These are phyloP conservation scores for Syzygium jambos DNA, from an alignment of 345 rosid genomes.

Conservation along the genomic window DNA sequence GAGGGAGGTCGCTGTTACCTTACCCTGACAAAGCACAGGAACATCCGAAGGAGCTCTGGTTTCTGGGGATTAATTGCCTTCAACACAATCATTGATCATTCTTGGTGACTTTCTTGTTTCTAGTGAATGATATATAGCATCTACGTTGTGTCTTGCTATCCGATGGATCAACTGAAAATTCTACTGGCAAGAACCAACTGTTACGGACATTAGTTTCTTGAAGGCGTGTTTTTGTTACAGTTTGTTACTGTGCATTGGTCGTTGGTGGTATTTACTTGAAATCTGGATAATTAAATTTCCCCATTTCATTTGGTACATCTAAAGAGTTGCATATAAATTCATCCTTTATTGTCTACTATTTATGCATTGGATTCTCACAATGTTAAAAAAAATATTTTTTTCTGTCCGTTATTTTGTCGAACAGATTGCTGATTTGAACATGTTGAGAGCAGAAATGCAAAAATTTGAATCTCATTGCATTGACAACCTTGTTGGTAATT, in stretches of 20 bases:
- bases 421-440: constrained; percentile 74
- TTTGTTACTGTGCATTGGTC: neutral
- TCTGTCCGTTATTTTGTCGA: neutral
- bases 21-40: neutral
- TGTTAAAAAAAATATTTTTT: neutral
- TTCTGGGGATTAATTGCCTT: neutral
- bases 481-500: constrained; percentile 91
- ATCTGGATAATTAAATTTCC: neutral
- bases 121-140: neutral
- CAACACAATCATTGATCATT: neutral
- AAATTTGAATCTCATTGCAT: constrained; percentile 83
- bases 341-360: neutral
- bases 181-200: neutral
- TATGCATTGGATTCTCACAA: neutral
- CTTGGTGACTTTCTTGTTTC: neutral
- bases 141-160: neutral
- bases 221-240: neutral
- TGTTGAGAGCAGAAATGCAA: constrained; percentile 77
- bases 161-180: neutral
- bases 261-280: neutral
- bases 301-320: neutral
- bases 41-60: neutral
- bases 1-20: neutral
- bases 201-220: neutral
- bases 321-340: neutral